These are phyloP conservation scores for Onygena corvina DNA, from an alignment of 2,329 filamentous ascomycete genomes.

Conservation along the genomic window DNA sequence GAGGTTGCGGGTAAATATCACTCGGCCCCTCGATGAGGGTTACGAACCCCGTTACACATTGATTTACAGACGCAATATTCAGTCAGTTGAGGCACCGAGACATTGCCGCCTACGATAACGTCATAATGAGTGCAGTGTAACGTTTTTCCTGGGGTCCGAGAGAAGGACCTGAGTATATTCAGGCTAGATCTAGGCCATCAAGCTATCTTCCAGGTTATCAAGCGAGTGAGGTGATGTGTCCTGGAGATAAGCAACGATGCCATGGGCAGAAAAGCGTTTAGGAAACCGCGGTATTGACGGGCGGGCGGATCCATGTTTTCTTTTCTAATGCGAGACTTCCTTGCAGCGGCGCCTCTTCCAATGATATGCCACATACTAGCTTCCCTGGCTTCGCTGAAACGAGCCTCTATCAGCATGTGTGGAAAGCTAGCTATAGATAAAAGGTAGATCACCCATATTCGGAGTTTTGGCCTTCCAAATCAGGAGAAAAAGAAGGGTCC, in stretches of 20 bases:
- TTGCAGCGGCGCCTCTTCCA: not conserved
- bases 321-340: not conserved
- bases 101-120: not conserved
- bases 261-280: not conserved
- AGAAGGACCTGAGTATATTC: conserved; percentile 5
- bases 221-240: not conserved
- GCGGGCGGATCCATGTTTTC: not conserved
- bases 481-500: not conserved
- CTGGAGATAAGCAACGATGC: not conserved
- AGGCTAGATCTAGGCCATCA: not conserved
- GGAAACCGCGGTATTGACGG: not conserved
- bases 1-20: not conserved
- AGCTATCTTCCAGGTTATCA: not conserved
- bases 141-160: not conserved
- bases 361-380: not conserved
- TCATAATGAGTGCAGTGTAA: not conserved
- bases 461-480: not conserved
- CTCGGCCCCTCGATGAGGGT: not conserved
- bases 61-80: not conserved
- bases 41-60: not conserved
- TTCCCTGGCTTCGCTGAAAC: not conserved
- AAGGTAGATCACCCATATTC: not conserved
- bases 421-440: not conserved
- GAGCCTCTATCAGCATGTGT: not conserved
- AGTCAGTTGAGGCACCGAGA: not conserved